Base-by-base conservation (phyloP, 2,329 filamentous ascomycete species). In the Fusarium sp. region DNA sequence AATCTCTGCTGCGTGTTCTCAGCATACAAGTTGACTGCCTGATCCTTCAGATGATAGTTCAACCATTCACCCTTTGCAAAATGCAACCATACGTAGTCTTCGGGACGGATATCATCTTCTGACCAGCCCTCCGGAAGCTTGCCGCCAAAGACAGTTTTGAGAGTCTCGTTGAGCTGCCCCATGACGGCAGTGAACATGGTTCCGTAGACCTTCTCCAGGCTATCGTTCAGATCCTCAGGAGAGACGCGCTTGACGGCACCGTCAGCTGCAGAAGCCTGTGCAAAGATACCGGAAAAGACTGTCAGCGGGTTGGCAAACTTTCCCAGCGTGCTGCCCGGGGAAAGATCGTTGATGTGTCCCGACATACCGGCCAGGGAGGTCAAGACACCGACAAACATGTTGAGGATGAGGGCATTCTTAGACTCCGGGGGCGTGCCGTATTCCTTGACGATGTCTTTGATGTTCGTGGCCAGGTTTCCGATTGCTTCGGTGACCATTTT, bases 331-430 rank as follows among this genome's bases (percentile, higher is more conserved):
- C 10, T 57, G 20, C 54, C 54, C 1, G 54, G 54, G 30, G 54
- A 23, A 10, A 34, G 14, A 3, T 57, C 32, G 14, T 16, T 35
- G 20, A 57, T 27, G 14, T 35, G 20, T 11, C 66, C 66, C 14
- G 66, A 45, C 32, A 69, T 59, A 23, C 60, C 68, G 5, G 16
- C 35, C 48, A 57, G 34, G 2, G 67, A 67, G n/a, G 67, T 72
- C 14, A 72, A 54, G n/a, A 72, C 43, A 11, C 69, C 67, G 14
- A 72, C 62, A 18, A 72, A 57, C 70, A 72, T 71, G 52, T 72
- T 72, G 27, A 72, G 67, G 4, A 72, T 62, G 27, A 66, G 27
- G 5, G 16, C n/a, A 23, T 65, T 60, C 18, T 70, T 64, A 13
- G 70, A 64, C 13, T 35, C 48, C 5, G 63, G 67, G 2, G 64